A percentile compares a stretch with the other conserved stretches of the same genome.
Conservation (phyloP, 2,329 filamentous ascomycete species). For the Colletotrichum caudatum region DNA sequence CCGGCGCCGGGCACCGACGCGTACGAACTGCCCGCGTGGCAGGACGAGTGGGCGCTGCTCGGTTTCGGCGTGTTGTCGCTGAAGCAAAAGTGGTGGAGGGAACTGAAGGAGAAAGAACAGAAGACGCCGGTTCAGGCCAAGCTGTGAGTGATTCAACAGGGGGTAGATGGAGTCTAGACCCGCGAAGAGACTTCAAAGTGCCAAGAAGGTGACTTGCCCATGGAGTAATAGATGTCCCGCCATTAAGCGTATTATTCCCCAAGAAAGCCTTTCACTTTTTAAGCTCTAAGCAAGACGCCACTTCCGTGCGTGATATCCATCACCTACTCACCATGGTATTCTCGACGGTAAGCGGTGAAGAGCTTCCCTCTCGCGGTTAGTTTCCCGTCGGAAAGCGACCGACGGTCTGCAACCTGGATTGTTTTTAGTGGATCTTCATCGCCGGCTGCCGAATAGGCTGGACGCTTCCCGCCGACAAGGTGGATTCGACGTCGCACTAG, state of each 20-base stretch:
- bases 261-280: neutral
- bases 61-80: conserved; percentile 48
- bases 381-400: conserved; percentile 19
- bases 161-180: neutral
- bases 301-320: neutral
- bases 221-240: no score
- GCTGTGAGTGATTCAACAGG: neutral
- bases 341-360: neutral
- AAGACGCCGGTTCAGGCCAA: conserved; percentile 25
- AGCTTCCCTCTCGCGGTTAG: conserved; percentile 5
- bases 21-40: conserved; percentile 55
- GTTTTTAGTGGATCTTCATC: neutral
- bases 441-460: conserved; percentile 14
- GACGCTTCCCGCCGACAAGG: neutral
- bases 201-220: no score
- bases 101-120: conserved; percentile 46
- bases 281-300: neutral
- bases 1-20: conserved; percentile 53
- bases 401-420: neutral
- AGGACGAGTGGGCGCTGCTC: conserved; percentile 53
- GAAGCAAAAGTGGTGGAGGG: conserved; percentile 49
- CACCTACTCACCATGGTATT: neutral
- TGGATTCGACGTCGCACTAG: conserved; percentile 31
- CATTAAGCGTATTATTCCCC: no score
- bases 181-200: no score